Conservation (phyloP, 305 asterid species). For the Rubia tinctorum region DNA sequence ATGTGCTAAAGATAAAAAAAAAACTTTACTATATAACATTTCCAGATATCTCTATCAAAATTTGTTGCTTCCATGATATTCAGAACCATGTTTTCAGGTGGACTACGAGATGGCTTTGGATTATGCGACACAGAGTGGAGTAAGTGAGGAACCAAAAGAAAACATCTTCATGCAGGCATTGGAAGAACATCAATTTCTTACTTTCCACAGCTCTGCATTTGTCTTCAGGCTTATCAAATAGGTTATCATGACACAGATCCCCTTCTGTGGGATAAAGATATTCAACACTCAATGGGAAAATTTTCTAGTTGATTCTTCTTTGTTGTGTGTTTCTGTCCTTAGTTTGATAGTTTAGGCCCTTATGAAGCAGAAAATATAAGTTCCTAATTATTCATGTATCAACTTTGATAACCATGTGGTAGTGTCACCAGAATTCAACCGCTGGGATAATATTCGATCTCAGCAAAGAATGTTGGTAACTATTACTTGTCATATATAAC, state of each 20-base stretch:
- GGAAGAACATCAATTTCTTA: conserved; percentile 41
- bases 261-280: not conserved
- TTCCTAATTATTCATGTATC: not conserved
- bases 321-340: not conserved
- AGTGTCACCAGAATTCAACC: too few relatives aligned
- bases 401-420: not conserved
- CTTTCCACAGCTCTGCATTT: conserved; percentile 53
- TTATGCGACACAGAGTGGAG: conserved; percentile 86
- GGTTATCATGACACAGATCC: conserved; percentile 10
- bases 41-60: not conserved
- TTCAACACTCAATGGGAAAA: not conserved
- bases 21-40: not conserved
- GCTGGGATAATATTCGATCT: not conserved
- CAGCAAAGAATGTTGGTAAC: not conserved
- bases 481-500: not conserved
- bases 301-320: conserved; percentile 1
- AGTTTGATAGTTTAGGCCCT: not conserved
- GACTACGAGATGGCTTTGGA: conserved; percentile 94
- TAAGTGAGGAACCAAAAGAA: conserved; percentile 81
- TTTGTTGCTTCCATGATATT: not conserved
- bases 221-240: conserved; percentile 67
- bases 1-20: not conserved
- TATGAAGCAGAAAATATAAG: not conserved
- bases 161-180: conserved; percentile 53
- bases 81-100: conserved; percentile 45